Conservation (phyloP, 768 basidiomycete genomes). For the Termitomyces sp. region DNA sequence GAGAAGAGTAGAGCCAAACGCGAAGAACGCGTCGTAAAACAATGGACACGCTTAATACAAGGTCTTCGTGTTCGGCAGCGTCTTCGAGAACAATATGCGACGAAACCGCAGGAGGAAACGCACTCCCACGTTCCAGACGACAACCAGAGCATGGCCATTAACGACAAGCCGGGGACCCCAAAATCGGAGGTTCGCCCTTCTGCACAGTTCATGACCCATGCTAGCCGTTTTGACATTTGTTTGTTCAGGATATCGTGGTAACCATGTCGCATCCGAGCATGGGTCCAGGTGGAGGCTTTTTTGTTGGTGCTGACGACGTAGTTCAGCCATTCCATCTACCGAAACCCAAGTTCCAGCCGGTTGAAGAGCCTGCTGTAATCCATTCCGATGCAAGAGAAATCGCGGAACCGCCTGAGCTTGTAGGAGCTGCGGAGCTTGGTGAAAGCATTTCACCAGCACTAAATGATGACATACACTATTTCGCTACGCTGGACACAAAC, state of each 20-base stretch:
- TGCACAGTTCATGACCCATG: not conserved
- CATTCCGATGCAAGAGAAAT: not conserved
- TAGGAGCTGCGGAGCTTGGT: not conserved
- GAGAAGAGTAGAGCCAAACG: conserved; percentile 73
- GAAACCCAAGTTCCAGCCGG: conserved; percentile 47
- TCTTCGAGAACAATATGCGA: conserved; percentile 72
- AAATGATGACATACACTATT: conserved; percentile 29
- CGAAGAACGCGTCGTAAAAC: conserved; percentile 77
- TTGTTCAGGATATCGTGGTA: conserved; percentile 13
- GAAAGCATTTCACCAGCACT: not conserved
- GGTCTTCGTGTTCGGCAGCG: conserved; percentile 84
- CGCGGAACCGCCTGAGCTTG: not conserved
- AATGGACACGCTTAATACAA: conserved; percentile 84
- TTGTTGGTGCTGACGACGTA: conserved; percentile 66
- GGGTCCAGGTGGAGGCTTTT: conserved; percentile 55
- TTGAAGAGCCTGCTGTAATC: conserved; percentile 17
- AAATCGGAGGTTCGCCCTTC: conserved; percentile 5
- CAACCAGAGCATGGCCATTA: not conserved
- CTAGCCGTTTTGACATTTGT: conserved; percentile 3
- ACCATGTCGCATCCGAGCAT: conserved; percentile 15
- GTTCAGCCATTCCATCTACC: conserved; percentile 72
- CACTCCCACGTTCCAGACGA: conserved; percentile 10
- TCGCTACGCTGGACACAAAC: conserved; percentile 32
- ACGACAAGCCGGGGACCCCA: not conserved
- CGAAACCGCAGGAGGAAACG: conserved; percentile 19